Base-by-base conservation (phyloP, 2,329 filamentous ascomycete species). In the Hypoxylon sp. region DNA sequence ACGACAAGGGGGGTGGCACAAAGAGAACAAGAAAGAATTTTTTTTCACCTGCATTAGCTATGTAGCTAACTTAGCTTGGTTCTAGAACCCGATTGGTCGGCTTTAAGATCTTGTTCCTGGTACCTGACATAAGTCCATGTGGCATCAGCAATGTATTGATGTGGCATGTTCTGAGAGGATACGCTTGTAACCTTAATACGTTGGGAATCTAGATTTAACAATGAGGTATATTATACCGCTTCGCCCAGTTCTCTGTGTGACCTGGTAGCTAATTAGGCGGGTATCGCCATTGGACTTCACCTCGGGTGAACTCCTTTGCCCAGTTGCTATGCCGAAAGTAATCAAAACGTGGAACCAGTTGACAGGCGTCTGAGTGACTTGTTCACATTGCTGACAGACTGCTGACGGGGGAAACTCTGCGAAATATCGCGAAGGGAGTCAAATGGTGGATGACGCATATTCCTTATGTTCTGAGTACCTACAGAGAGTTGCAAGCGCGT, bases 381-480 rank as follows among this genome's bases (percentile, higher is more conserved):
- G 55, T 61, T 66, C 62, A 60, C 26, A 51, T 64, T 59, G 64
- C 62, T 72, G 62, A 68, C 60, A 17, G 53, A 61, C 37, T 60
- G 67, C 62, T 70, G 64, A 70, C 65, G 70, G 2, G 2, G 29
- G 58, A 1, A 75, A 79, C 71, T 70, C 73, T 3, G 77, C 80
- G 5, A 81, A 81, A 66, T 83, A 80, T 77, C 76, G 79, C 13
- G 79, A 78, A 64, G 78, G 78, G 19, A 75, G 70, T 80, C 48
- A 71, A 46, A 57, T 78, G 77, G 75, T 76, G 47, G 29, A 24
- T 52, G 35, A 50, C 50, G 51, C 46, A 55, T 35, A 56, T 55
- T 50, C 64, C 44, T 46, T 44, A n/a, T 19, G 35, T 29, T 50
- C 29, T 31, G 50, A 58, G 47, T 35, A 58, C 17, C 29, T 31